Evolutionary conservation across 257 asterid species (phyloP), one percentile per base, ranked within the genome.

Genomic region (Datura wrightii): DNA sequence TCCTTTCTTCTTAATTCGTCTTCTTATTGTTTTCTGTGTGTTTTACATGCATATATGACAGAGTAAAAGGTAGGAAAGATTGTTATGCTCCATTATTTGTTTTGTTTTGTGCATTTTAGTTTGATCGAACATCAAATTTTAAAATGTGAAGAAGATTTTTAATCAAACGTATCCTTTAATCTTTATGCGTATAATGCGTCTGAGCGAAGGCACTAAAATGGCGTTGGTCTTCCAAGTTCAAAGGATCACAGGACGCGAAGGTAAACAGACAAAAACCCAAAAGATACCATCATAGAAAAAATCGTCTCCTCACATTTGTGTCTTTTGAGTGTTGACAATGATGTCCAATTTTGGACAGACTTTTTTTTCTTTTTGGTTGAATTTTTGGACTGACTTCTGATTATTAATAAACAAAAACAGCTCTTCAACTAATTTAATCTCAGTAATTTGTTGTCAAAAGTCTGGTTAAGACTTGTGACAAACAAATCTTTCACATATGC

Each of bases 381-480:
- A n/a, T n/a, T n/a, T n/a, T n/a, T n/a, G n/a, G n/a, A n/a, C n/a
- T n/a, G n/a, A n/a, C n/a, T 55, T 55, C 19, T 55, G 62, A 16
- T 55, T 16, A 55, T 55, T 55, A 55, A 54, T 54, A 55, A 13
- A 55, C 60, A 55, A 55, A 59, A 59, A 59, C 5, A 46, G 53
- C 58, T 72, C 59, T 46, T 11, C 36, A 19, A 46, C n/a, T 72
- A 3, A 41, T 70, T 44, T 46, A 36, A 37, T 37, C 13, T 46
- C n/a, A 19, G 80, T 72, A 72, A 48, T 48, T 74, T 50, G n/a
- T 50, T 74, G 60, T 74, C 60, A 74, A 24, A 48, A 74, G 24
- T 74, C 7, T 48, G 1, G 60, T 48, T 74, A 24, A 74, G 44
- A 74, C 44, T 48, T 1, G 80, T 72, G 59, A 24, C 31, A 24